Evolutionary conservation across 257 asterid species (phyloP), one percentile per base, ranked within the genome.

Genomic region (Vinca minor): DNA sequence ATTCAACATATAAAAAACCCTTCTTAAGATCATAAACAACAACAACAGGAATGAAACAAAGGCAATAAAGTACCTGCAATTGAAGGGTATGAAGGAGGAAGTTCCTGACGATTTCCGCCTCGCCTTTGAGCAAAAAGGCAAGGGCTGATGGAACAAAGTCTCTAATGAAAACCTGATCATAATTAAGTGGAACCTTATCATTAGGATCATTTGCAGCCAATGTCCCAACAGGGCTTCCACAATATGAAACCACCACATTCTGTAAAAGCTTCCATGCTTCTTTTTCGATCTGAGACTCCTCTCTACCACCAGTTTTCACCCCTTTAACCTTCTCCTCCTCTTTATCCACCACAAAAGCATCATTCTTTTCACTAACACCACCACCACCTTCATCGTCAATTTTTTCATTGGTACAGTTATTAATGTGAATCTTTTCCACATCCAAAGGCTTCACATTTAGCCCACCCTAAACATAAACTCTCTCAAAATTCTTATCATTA

Each of bases 61-160:
- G 10, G 29, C n/a, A 35, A 36, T 29, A n/a, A 26, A 61, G 54
- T 66, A 92, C 98, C 98, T 92, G 98, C 59, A 92, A 79, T 68
- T 92, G 98, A 79, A 92, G 62, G 44, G 95, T 92, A 69, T 92
- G 95, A 64, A 92, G 93, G 73, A 92, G 84, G 79, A 92, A 92
- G 65, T 88, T 89, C 78, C 81, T 81, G 64, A 89, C 96, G 32
- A 92, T 86, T 34, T 92, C 98, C 25, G 81, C 79, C 47, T 92
- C 98, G 18, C 98, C 96, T 81, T 85, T 92, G 13, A 92, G 92
- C 82, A 92, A 74, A 74, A 92, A 92, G 0, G 98, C 98, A 56
- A 92, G 87, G 45, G 95, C 96, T 0, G 98, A 92, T 0, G 98
- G 96, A 57, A 89, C 25, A 59, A 92, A 92, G 72, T 92, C 98